A percentile compares a stretch with the other conserved stretches of the same genome.
These are phyloP conservation scores for Endoconidiophora laricicola DNA, from an alignment of 2,329 filamentous ascomycete species.

Conservation along the genomic window DNA sequence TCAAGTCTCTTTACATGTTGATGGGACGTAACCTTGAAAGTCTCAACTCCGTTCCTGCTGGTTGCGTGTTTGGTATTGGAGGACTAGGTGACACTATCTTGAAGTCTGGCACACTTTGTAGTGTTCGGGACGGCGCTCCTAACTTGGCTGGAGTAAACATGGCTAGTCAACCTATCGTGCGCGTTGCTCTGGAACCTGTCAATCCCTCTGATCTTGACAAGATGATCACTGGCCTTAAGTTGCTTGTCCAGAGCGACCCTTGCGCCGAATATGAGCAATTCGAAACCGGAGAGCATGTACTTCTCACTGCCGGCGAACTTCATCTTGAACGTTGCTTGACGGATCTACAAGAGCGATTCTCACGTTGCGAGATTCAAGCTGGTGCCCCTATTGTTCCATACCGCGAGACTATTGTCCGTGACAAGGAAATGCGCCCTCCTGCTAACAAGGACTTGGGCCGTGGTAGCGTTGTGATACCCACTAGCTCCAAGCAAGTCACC, in stretches of 20 bases:
- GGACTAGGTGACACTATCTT: slow-evolving; percentile 87
- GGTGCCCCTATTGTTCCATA: slow-evolving; percentile 93
- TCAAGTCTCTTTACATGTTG: slow-evolving; percentile 80
- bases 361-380: slow-evolving; percentile 84
- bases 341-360: slow-evolving; percentile 82
- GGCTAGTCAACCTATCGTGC: slow-evolving; percentile 76
- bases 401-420: slow-evolving; percentile 74
- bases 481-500: slow-evolving; percentile 72
- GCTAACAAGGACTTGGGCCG: slow-evolving; percentile 73
- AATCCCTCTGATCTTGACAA: slow-evolving; percentile 84
- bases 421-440: slow-evolving; percentile 81
- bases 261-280: slow-evolving; percentile 93
- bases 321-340: slow-evolving; percentile 89
- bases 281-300: slow-evolving; percentile 82
- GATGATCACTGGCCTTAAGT: slow-evolving; percentile 74
- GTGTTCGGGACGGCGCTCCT: slow-evolving; percentile 66
- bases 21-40: slow-evolving; percentile 85
- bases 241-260: slow-evolving; percentile 87
- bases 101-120: slow-evolving; percentile 88
- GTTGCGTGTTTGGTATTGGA: slow-evolving; percentile 87
- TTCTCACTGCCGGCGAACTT: slow-evolving; percentile 83
- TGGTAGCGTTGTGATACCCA: slow-evolving; percentile 58
- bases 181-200: slow-evolving; percentile 83
- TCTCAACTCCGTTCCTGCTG: slow-evolving; percentile 71
- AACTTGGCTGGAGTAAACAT: slow-evolving; percentile 77